These are phyloP conservation scores for Leishmania arabica DNA, from an alignment of 208 protist genomes.

Conservation along the genomic window DNA sequence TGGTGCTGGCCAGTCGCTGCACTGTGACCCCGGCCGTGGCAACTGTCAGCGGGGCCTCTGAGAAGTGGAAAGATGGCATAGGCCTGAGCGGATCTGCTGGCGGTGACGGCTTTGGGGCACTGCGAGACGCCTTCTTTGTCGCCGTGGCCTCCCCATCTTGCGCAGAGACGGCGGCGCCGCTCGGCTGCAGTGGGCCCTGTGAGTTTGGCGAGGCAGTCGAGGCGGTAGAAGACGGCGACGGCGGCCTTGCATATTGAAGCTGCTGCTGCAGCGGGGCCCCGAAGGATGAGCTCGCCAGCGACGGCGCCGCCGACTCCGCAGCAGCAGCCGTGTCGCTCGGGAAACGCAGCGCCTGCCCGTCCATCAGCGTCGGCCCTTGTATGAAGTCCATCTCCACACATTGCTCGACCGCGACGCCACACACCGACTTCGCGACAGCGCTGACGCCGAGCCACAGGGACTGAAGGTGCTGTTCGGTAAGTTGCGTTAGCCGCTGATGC, in stretches of 20 bases:
- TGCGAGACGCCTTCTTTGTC: background rate
- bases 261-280: background rate
- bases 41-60: background rate
- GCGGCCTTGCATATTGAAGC: background rate
- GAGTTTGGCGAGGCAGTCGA: background rate
- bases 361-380: constrained; percentile 6
- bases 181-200: background rate
- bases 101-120: background rate
- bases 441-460: constrained; percentile 23
- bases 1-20: background rate
- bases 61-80: background rate
- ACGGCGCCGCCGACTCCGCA: background rate
- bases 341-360: background rate
- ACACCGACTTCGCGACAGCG: constrained; percentile 15
- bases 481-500: constrained; percentile 29
- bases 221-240: background rate
- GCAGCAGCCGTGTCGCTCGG: background rate
- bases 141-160: background rate
- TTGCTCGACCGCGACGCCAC: constrained; percentile 10
- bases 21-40: background rate
- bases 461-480: constrained; percentile 30
- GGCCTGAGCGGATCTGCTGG: no score
- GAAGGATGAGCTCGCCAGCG: background rate
- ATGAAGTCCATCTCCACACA: constrained; percentile 6
- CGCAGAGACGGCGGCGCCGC: background rate